phyloP scores from a whole-genome alignment of 225 moss, liverwort and hornwort species.

The Physcomitrellopsis africana region DNA sequence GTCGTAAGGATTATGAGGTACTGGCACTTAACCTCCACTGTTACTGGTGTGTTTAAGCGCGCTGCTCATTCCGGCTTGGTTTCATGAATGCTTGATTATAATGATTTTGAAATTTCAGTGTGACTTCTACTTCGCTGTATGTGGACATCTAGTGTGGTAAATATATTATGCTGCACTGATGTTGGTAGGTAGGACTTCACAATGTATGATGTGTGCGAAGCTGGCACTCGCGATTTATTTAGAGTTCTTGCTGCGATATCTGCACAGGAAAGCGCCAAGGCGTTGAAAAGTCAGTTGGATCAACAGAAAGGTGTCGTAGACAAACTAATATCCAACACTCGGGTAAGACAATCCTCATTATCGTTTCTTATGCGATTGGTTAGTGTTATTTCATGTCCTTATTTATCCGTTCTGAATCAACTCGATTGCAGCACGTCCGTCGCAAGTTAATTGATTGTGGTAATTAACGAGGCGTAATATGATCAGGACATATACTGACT shows the following conservation, averaged over 20 bases:
- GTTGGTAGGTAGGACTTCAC: too few species aligned
- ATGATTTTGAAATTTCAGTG: too few species aligned
- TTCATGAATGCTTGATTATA: too few species aligned
- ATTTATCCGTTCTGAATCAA: background rate
- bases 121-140: background rate
- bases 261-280: conserved; percentile 92
- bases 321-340: conserved; percentile 90
- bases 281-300: conserved; percentile 80
- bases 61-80: background rate
- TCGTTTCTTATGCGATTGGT: background rate
- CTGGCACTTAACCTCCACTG: background rate
- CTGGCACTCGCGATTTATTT: background rate
- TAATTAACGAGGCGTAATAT: background rate
- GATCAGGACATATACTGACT: conserved; percentile 24
- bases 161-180: too few species aligned
- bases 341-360: conserved; percentile 51
- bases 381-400: background rate
- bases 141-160: background rate
- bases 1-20: conserved; percentile 97
- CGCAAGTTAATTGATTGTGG: conserved; percentile 9
- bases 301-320: conserved; percentile 94
- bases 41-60: background rate
- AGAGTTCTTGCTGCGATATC: conserved; percentile 13
- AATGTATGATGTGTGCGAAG: background rate
- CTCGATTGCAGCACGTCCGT: background rate